Percentiles rank a stretch among this genome's conserved stretches.
phyloP scores from a whole-genome alignment of 306 rosid species.

The Lathyrus aphaca region DNA sequence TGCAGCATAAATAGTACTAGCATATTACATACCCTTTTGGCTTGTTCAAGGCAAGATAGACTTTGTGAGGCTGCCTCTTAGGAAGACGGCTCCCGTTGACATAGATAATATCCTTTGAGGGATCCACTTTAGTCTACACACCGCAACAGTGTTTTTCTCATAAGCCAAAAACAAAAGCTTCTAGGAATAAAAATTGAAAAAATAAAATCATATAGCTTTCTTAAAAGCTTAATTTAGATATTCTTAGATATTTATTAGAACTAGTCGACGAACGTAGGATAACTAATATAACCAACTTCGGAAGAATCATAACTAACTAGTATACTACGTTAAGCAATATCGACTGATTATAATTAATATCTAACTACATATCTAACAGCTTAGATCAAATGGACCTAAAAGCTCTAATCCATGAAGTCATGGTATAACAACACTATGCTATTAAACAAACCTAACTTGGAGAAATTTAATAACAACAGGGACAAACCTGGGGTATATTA shows the following conservation, averaged over 20 bases:
- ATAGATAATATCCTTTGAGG: constrained; percentile 79
- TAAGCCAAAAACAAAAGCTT: not conserved
- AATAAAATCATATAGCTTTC: not conserved
- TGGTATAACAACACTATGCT: not conserved
- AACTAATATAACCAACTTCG: constrained; percentile 2
- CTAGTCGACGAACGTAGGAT: not conserved
- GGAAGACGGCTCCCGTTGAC: constrained; percentile 95
- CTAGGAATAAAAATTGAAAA: not conserved
- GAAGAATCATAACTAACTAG: not conserved
- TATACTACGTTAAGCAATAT: not conserved
- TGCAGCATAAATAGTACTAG: not conserved
- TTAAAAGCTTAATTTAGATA: not conserved
- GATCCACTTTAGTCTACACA: constrained; percentile 83
- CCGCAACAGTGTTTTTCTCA: constrained; percentile 1
- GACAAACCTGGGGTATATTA: constrained; percentile 79
- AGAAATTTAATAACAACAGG: not conserved
- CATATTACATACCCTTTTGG: constrained; percentile 81
- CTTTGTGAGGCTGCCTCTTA: constrained; percentile 82
- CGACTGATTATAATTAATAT: not conserved
- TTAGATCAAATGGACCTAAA: constrained; percentile 3
- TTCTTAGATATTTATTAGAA: not conserved
- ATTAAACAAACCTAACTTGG: not conserved
- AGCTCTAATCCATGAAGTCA: not conserved
- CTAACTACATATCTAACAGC: not conserved
- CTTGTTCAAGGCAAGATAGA: constrained; percentile 92